Percentiles rank a stretch among this genome's conserved stretches.
Conservation (phyloP, 108 stramenopile genomes). For the Nitzschia putrida region DNA sequence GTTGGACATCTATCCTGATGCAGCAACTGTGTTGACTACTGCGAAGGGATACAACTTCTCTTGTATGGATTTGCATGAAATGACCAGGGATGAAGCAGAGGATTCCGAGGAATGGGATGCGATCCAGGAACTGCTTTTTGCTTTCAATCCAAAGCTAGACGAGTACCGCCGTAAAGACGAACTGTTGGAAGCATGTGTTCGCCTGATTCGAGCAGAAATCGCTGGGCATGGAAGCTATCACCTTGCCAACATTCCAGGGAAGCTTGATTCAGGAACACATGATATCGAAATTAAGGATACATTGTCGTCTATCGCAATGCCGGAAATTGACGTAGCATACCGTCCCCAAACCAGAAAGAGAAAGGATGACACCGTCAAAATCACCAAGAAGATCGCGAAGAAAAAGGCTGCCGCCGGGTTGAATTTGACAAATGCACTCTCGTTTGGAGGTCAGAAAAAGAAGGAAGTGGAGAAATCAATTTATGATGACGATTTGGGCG, state of each 20-base stretch:
- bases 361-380: background rate
- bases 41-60: conserved; percentile 31
- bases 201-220: conserved; percentile 43
- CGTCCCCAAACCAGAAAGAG: conserved; percentile 17
- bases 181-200: conserved; percentile 42
- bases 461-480: conserved; percentile 36
- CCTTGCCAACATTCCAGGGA: conserved; percentile 16
- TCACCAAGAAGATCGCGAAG: conserved; percentile 8
- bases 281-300: conserved; percentile 35
- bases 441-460: conserved; percentile 13
- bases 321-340: conserved; percentile 29
- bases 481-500: conserved; percentile 40
- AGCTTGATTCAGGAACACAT: background rate
- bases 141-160: conserved; percentile 38
- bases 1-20: conserved; percentile 41
- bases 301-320: conserved; percentile 29
- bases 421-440: conserved; percentile 7
- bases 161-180: conserved; percentile 39
- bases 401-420: background rate
- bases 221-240: conserved; percentile 36
- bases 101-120: conserved; percentile 40
- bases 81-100: conserved; percentile 27
- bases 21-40: conserved; percentile 33
- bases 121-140: conserved; percentile 46
- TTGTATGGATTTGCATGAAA: conserved; percentile 50